Conservation (phyloP, 495 filamentous ascomycete genomes). For the Podospora pseudopauciseta region DNA sequence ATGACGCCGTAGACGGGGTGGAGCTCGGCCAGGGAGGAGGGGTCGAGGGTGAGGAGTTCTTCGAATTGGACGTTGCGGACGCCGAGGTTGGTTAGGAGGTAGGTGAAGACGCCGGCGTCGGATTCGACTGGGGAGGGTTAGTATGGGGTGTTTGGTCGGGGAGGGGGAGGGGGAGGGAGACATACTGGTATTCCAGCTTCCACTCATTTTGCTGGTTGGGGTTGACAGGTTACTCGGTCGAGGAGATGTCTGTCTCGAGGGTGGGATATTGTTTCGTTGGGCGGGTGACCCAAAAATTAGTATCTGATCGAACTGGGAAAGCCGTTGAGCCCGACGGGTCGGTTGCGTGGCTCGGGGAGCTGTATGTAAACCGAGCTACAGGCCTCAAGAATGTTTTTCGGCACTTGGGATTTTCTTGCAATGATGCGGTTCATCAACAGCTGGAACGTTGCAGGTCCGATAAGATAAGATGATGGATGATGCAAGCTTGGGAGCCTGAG, state of each 20-base stretch:
- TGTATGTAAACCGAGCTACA: neutral
- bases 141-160: constrained; percentile 24
- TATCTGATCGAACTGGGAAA: neutral
- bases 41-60: constrained; percentile 87
- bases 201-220: constrained; percentile 46
- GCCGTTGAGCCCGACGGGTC: neutral
- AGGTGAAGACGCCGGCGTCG: constrained; percentile 97
- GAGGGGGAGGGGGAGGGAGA: constrained; percentile 2
- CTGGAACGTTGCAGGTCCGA: constrained; percentile 4
- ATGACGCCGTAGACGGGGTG: constrained; percentile 94
- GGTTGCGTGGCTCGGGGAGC: neutral
- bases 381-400: neutral
- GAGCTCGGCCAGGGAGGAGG: constrained; percentile 70
- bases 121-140: constrained; percentile 70
- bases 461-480: constrained; percentile 7
- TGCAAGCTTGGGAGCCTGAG: constrained; percentile 1
- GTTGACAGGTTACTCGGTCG: neutral
- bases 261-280: neutral
- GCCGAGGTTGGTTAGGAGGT: constrained; percentile 85
- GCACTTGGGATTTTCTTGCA: neutral
- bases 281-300: neutral
- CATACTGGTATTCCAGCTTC: constrained; percentile 58
- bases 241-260: neutral
- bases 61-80: constrained; percentile 94
- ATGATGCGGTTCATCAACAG: constrained; percentile 6